These are phyloP conservation scores for Elsinoe arachidis DNA, from an alignment of 2,329 filamentous ascomycete genomes.

Conservation along the genomic window DNA sequence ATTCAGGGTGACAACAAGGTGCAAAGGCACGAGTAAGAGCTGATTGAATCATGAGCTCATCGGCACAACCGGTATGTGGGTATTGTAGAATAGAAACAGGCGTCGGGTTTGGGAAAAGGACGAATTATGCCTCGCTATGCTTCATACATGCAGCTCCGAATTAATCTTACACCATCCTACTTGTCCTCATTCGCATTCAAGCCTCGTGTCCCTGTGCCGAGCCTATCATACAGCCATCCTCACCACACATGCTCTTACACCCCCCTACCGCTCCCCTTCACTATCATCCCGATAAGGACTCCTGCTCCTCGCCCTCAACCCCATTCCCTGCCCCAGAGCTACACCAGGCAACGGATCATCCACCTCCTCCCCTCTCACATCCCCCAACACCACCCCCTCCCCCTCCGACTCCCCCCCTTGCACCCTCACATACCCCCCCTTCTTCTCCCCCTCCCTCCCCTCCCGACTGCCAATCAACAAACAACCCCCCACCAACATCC, in stretches of 20 bases:
- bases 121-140: slow-evolving; percentile 2
- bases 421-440: slow-evolving; percentile 2
- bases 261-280: not conserved
- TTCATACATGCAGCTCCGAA: not conserved
- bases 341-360: slow-evolving; percentile 4
- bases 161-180: not conserved
- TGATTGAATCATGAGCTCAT: not conserved
- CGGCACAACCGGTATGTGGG: not conserved
- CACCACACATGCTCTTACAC: not conserved
- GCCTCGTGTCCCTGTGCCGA: too few species aligned
- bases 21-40: slow-evolving; percentile 53
- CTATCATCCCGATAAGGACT: slow-evolving; percentile 9
- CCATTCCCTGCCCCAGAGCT: not conserved
- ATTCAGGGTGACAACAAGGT: slow-evolving; percentile 79
- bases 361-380: not conserved
- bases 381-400: slow-evolving; percentile 6
- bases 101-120: not conserved
- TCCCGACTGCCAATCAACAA: slow-evolving; percentile 64
- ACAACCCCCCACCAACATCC: slow-evolving; percentile 64
- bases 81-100: not conserved
- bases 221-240: not conserved
- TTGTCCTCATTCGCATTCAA: not conserved
- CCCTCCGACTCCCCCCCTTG: not conserved
- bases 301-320: not conserved
- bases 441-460: slow-evolving; percentile 12